Evolutionary conservation across 805 yeast genomes (phyloP).

Genomic region (Saccharomycopsis vini): DNA sequence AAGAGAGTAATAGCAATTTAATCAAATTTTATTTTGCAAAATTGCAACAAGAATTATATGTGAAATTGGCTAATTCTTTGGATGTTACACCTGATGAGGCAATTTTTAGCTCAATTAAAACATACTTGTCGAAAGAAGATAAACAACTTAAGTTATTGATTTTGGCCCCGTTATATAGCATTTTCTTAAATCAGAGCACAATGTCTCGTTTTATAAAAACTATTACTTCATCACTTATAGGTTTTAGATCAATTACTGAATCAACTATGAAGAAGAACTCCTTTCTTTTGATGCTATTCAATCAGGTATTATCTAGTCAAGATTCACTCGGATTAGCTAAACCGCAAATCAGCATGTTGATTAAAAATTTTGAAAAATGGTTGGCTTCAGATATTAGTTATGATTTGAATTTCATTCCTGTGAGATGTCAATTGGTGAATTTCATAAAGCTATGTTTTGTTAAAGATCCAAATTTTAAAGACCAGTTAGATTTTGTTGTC

Average conservation of each 20-base stretch:
- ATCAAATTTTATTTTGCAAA: constrained; percentile 10
- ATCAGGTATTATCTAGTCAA: background rate
- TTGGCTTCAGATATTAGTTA: constrained; percentile 53
- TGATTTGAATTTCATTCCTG: constrained; percentile 41
- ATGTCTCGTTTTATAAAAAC: constrained; percentile 6
- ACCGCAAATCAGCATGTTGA: constrained; percentile 46
- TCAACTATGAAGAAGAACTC: background rate
- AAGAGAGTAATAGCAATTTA: too few relatives aligned
- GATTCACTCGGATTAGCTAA: constrained; percentile 33
- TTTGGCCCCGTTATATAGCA: too few relatives aligned
- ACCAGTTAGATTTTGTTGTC: constrained; percentile 5
- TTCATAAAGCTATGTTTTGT: constrained; percentile 7
- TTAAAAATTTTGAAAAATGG: constrained; percentile 48
- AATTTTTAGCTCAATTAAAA: too few relatives aligned
- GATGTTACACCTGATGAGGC: too few relatives aligned
- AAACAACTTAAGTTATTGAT: too few relatives aligned
- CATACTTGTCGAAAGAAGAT: too few relatives aligned
- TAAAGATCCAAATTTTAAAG: background rate
- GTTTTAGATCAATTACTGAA: background rate
- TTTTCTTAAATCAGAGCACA: too few relatives aligned
- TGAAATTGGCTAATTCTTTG: background rate
- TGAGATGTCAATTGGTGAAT: constrained; percentile 33
- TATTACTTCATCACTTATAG: constrained; percentile 12
- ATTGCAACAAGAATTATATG: constrained; percentile 1
- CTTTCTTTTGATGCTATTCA: background rate